Evolutionary conservation across 257 asterid genomes (phyloP).

Genomic region (Linderniella brevidens): DNA sequence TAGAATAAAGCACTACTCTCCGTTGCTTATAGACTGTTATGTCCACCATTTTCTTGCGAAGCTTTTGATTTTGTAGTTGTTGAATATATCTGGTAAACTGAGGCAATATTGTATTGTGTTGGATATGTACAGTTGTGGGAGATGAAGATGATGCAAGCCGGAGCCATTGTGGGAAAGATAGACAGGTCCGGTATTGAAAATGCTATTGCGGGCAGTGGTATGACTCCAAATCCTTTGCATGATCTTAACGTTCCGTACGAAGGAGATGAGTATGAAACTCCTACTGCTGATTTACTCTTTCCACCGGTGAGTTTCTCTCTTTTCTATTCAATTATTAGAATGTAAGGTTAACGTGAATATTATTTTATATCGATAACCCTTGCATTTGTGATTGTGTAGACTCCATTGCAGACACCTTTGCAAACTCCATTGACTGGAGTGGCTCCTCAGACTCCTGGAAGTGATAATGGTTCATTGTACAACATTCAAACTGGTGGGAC

Average conservation of each 20-base stretch:
- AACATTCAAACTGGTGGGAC: slow-evolving; percentile 48
- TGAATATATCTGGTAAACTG: no score
- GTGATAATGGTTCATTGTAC: no score
- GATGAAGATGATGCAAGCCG: slow-evolving; percentile 86
- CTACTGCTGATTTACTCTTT: slow-evolving; percentile 86
- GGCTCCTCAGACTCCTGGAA: slow-evolving; percentile 13
- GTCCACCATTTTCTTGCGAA: no score
- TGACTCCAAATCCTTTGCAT: slow-evolving; percentile 54
- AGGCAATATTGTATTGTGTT: slow-evolving; percentile 5
- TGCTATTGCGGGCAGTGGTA: slow-evolving; percentile 36
- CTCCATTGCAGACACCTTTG: slow-evolving; percentile 61
- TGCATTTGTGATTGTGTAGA: slow-evolving; percentile 45
- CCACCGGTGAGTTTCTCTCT: slow-evolving; percentile 57
- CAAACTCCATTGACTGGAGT: slow-evolving; percentile 69
- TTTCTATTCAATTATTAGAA: no score
- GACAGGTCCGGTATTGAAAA: slow-evolving; percentile 52
- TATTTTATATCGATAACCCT: neutral
- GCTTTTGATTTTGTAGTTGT: no score
- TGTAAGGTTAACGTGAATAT: neutral
- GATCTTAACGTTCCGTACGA: slow-evolving; percentile 93
- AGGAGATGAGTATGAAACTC: slow-evolving; percentile 93
- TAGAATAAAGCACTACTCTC: no score
- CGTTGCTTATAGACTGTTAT: no score
- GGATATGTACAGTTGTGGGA: slow-evolving; percentile 57
- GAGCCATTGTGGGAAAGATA: slow-evolving; percentile 64